phyloP scores from a whole-genome alignment of 2,329 filamentous ascomycete genomes.

The Cadophora gregata region DNA sequence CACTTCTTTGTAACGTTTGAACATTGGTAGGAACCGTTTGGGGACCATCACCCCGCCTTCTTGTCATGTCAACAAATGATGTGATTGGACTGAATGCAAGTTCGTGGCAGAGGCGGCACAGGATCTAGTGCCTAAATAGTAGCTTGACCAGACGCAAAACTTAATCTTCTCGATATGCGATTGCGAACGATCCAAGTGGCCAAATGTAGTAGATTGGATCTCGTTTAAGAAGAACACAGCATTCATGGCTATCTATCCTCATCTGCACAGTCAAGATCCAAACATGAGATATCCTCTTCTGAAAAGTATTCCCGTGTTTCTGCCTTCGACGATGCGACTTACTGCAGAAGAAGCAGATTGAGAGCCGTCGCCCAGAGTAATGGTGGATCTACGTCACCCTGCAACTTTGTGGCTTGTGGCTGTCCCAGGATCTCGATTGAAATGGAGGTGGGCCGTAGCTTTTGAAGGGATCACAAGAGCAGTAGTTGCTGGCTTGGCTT shows the following conservation, averaged over 20 bases:
- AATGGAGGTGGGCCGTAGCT: neutral
- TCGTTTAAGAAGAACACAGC: neutral
- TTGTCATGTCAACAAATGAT: neutral
- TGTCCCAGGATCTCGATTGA: neutral
- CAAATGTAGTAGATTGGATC: neutral
- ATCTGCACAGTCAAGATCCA: neutral
- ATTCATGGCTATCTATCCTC: neutral
- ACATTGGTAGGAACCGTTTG: neutral
- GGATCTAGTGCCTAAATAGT: neutral
- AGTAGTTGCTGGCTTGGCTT: neutral
- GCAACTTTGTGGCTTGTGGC: conserved; percentile 1
- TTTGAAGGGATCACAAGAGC: conserved; percentile 12
- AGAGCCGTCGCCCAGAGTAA: neutral
- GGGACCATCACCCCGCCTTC: neutral
- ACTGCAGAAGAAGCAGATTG: neutral
- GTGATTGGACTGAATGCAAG: neutral
- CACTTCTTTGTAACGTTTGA: neutral
- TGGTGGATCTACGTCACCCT: neutral
- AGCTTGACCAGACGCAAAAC: neutral
- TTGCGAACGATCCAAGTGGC: neutral
- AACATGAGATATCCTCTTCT: no score
- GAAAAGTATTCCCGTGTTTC: no score
- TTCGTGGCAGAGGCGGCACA: conserved; percentile 9
- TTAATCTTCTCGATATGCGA: neutral
- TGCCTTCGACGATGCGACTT: neutral